Conservation (phyloP, 495 filamentous ascomycete species). For the Penicillium macrosclerotiorum region DNA sequence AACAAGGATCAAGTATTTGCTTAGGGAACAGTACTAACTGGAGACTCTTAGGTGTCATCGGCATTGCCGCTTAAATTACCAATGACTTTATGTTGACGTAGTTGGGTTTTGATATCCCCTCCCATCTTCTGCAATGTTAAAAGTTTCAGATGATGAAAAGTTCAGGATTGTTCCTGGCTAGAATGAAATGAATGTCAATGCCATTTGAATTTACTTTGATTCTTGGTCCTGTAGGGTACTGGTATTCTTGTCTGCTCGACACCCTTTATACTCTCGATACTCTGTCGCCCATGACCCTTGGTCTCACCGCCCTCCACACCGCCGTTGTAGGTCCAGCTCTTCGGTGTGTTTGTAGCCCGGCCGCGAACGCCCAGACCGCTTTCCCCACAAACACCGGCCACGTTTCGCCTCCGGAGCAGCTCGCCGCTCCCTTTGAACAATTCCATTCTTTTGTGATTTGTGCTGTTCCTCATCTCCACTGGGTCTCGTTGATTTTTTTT, state of each 20-base stretch:
- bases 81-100: slow-evolving; percentile 10
- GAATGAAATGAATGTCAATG: slow-evolving; percentile 27
- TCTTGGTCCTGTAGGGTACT: background rate
- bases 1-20: no score
- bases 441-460: slow-evolving; percentile 13
- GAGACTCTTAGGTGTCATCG: slow-evolving; percentile 68
- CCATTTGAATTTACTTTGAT: slow-evolving; percentile 1
- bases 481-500: slow-evolving; percentile 5
- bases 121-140: slow-evolving; percentile 5
- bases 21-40: slow-evolving; percentile 1
- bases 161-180: slow-evolving; percentile 24
- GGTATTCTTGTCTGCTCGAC: background rate
- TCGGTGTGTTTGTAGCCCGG: background rate
- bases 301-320: no score
- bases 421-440: slow-evolving; percentile 17
- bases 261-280: no score
- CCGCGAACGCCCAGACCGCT: slow-evolving; percentile 26
- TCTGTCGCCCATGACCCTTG: no score
- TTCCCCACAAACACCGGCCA: slow-evolving; percentile 33
- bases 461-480: slow-evolving; percentile 8
- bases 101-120: slow-evolving; percentile 16
- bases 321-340: no score
- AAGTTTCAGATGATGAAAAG: slow-evolving; percentile 16
- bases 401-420: slow-evolving; percentile 28
- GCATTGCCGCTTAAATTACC: slow-evolving; percentile 62